These are phyloP conservation scores for Gliomastix tumulicola DNA, from an alignment of 2,329 filamentous ascomycete species.

Conservation along the genomic window DNA sequence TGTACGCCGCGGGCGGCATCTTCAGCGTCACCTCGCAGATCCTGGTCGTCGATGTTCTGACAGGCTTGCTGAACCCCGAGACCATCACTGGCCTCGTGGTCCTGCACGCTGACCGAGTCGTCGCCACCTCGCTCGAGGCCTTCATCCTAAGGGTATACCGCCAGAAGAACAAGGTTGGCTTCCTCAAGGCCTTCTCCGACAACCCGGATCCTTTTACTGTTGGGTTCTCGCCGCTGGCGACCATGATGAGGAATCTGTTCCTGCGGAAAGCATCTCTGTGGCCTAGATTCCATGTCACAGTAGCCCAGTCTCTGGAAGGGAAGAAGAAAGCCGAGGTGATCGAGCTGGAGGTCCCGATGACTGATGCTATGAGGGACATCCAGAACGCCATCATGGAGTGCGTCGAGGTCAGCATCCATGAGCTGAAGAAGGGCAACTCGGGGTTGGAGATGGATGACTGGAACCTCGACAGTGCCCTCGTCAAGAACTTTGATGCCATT, in stretches of 20 bases:
- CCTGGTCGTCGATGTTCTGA: conserved; percentile 86
- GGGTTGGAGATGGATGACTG: conserved; percentile 95
- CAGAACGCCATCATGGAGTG: conserved; percentile 94
- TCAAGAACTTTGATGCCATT: conserved; percentile 86
- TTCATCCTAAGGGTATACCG: conserved; percentile 93
- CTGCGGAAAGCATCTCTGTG: conserved; percentile 82
- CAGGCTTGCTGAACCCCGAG: conserved; percentile 71
- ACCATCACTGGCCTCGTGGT: conserved; percentile 83
- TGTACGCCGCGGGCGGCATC: conserved; percentile 84
- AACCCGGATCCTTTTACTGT: conserved; percentile 83
- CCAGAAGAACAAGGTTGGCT: conserved; percentile 89
- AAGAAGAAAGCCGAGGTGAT: conserved; percentile 94
- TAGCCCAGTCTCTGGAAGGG: conserved; percentile 84
- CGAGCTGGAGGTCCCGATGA: conserved; percentile 94
- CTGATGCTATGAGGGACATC: conserved; percentile 84
- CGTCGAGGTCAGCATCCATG: conserved; percentile 88
- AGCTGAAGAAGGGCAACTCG: conserved; percentile 84
- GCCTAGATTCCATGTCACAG: conserved; percentile 87
- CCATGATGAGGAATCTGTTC: conserved; percentile 86
- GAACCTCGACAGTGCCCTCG: conserved; percentile 88
- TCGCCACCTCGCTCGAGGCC: conserved; percentile 84
- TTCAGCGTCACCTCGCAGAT: conserved; percentile 96
- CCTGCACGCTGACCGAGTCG: conserved; percentile 79
- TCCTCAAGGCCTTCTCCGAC: conserved; percentile 94
- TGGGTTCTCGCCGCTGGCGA: conserved; percentile 81